These are phyloP conservation scores for Calonectria pseudoreteaudii DNA, from an alignment of 2,329 filamentous ascomycete species.

Conservation along the genomic window DNA sequence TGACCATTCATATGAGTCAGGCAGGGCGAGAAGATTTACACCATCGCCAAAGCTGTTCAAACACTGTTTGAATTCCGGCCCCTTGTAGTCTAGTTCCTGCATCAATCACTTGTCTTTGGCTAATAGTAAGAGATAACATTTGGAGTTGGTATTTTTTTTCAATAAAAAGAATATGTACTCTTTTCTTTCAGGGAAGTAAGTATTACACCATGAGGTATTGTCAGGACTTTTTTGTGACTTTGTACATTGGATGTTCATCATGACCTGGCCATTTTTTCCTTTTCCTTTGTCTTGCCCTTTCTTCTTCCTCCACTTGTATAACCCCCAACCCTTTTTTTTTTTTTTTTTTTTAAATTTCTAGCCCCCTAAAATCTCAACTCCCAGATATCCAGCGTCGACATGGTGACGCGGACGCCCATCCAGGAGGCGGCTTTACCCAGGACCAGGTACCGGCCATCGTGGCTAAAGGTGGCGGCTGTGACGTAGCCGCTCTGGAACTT, in stretches of 20 bases:
- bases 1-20: no score
- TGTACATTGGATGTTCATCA: background rate
- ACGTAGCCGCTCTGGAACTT: slow-evolving; percentile 44
- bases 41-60: background rate
- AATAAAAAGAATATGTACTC: background rate
- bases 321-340: background rate
- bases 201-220: background rate
- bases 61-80: no score
- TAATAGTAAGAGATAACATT: background rate
- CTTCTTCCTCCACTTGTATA: background rate
- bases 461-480: slow-evolving; percentile 48
- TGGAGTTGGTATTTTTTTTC: background rate
- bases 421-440: slow-evolving; percentile 44
- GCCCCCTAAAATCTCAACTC: slow-evolving; percentile 39
- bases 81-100: no score
- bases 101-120: no score
- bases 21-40: no score
- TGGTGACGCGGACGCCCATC: slow-evolving; percentile 37
- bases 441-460: slow-evolving; percentile 44
- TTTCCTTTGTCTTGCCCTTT: background rate
- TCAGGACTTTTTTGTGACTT: background rate
- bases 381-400: slow-evolving; percentile 45
- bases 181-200: background rate
- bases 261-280: background rate
- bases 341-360: slow-evolving; percentile 16